phyloP scores from a whole-genome alignment of 176 grass and related monocot species.

The Canna indica region DNA sequence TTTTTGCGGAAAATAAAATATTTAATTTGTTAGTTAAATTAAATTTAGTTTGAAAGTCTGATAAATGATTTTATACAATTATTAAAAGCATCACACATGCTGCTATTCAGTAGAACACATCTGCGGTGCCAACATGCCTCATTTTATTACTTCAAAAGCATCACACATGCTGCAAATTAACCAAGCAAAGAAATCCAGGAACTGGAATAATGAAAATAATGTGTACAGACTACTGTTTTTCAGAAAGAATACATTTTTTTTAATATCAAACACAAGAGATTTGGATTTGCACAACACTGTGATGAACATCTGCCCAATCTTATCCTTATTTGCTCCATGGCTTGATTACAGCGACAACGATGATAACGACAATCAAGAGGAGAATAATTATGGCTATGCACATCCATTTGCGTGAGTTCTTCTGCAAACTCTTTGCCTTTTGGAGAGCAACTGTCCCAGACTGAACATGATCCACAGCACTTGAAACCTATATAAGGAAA shows the following conservation, averaged over 20 bases:
- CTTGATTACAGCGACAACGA: slow-evolving; percentile 41
- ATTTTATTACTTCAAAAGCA: slow-evolving; percentile 4
- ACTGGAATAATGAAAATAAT: slow-evolving; percentile 15
- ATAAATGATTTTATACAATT: too few species aligned
- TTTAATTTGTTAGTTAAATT: too few species aligned
- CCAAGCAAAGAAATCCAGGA: not conserved
- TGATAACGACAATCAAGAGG: slow-evolving; percentile 56
- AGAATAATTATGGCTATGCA: slow-evolving; percentile 91
- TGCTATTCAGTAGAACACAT: too few species aligned
- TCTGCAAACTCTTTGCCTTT: slow-evolving; percentile 79
- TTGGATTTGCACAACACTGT: slow-evolving; percentile 2
- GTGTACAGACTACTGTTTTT: slow-evolving; percentile 22
- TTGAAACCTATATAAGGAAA: slow-evolving; percentile 50
- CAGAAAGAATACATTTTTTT: slow-evolving; percentile 14
- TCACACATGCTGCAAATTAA: slow-evolving; percentile 19
- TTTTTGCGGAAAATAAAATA: too few species aligned
- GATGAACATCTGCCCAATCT: not conserved
- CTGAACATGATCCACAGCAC: slow-evolving; percentile 69
- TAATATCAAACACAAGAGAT: slow-evolving; percentile 33
- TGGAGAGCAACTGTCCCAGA: slow-evolving; percentile 60
- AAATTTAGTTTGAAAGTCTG: too few species aligned
- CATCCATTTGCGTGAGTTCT: slow-evolving; percentile 92
- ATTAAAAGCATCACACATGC: too few species aligned
- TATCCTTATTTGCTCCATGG: slow-evolving; percentile 48
- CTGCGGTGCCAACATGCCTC: slow-evolving; percentile 1